Evolutionary conservation across 2,329 filamentous ascomycete species (phyloP).

Genomic region (Xenoacremonium recifei): DNA sequence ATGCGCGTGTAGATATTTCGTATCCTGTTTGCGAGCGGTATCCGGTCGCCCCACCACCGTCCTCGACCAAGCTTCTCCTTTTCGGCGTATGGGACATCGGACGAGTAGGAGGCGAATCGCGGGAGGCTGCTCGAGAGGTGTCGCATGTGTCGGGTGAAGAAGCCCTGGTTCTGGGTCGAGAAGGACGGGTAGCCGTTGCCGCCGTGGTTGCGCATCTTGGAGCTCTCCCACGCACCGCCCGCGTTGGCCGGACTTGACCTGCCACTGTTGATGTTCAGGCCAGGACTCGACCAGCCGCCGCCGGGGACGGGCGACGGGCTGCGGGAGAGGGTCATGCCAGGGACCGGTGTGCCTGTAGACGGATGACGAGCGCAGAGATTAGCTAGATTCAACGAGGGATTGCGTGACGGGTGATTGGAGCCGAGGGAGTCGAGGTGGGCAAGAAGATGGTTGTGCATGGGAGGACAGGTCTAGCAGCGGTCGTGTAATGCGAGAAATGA

Average conservation of each 20-base stretch:
- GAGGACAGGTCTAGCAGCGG: slow-evolving; percentile 3
- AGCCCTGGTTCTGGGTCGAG: slow-evolving; percentile 77
- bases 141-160: slow-evolving; percentile 82
- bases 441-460: slow-evolving; percentile 4
- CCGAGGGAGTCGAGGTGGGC: slow-evolving; percentile 8
- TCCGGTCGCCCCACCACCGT: slow-evolving; percentile 48
- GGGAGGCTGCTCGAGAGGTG: slow-evolving; percentile 78
- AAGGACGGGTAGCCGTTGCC: slow-evolving; percentile 76
- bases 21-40: slow-evolving; percentile 47
- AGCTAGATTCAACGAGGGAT: slow-evolving; percentile 20
- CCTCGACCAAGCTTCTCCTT: slow-evolving; percentile 74
- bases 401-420: slow-evolving; percentile 7
- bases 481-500: neutral
- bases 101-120: slow-evolving; percentile 56
- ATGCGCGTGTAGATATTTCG: slow-evolving; percentile 48
- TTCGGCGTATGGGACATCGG: slow-evolving; percentile 58
- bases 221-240: slow-evolving; percentile 75
- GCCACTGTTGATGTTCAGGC: slow-evolving; percentile 70
- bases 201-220: slow-evolving; percentile 73
- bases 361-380: slow-evolving; percentile 22
- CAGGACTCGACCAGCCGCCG: slow-evolving; percentile 86
- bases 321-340: slow-evolving; percentile 78
- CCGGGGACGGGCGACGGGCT: slow-evolving; percentile 82
- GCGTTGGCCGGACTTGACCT: slow-evolving; percentile 63
- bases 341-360: slow-evolving; percentile 51